Percentiles rank a stretch among this genome's conserved stretches.
Evolutionary conservation across 352 stramenopile genomes (phyloP).

Genomic region (Pythium scleroteichum): DNA sequence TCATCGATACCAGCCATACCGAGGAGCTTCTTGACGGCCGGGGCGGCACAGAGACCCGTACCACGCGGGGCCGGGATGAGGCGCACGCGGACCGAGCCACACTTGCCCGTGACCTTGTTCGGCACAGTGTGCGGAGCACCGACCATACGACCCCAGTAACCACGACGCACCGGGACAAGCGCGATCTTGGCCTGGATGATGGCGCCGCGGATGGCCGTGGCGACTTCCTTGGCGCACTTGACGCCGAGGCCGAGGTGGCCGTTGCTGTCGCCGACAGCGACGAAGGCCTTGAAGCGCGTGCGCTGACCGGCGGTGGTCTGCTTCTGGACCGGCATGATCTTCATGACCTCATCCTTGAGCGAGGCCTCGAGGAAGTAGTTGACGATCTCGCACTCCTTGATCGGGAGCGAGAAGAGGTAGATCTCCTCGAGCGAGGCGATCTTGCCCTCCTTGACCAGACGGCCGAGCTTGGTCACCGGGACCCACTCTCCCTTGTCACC

Average conservation of each 20-base stretch:
- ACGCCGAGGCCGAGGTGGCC: conserved; percentile 99
- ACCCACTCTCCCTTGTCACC: conserved; percentile 97
- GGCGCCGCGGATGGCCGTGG: conserved; percentile 98
- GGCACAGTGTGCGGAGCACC: conserved; percentile 96
- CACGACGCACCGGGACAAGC: conserved; percentile 97
- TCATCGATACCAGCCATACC: conserved; percentile 99
- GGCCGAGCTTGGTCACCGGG: conserved; percentile 99
- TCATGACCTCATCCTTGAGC: conserved; percentile 99
- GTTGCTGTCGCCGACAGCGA: conserved; percentile 97
- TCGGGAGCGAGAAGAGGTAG: conserved; percentile 99
- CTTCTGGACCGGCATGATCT: conserved; percentile 99
- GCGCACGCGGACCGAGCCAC: conserved; percentile 97
- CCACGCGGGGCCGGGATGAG: conserved; percentile 99
- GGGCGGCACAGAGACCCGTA: conserved; percentile 98
- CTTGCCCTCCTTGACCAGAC: conserved; percentile 99
- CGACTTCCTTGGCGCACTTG: conserved; percentile 99
- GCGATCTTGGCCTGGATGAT: conserved; percentile 99
- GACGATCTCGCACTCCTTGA: conserved; percentile 99
- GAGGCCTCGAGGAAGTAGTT: conserved; percentile 98
- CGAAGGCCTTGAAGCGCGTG: conserved; percentile 99
- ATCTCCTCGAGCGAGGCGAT: conserved; percentile 99
- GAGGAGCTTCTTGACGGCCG: conserved; percentile 98
- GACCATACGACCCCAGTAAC: conserved; percentile 98
- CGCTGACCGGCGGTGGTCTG: conserved; percentile 99
- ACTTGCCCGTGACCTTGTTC: conserved; percentile 99